Percentiles rank a stretch among this genome's conserved stretches.
Evolutionary conservation across 2,329 filamentous ascomycete species (phyloP).

Genomic region (Trichoderma pleuroti): DNA sequence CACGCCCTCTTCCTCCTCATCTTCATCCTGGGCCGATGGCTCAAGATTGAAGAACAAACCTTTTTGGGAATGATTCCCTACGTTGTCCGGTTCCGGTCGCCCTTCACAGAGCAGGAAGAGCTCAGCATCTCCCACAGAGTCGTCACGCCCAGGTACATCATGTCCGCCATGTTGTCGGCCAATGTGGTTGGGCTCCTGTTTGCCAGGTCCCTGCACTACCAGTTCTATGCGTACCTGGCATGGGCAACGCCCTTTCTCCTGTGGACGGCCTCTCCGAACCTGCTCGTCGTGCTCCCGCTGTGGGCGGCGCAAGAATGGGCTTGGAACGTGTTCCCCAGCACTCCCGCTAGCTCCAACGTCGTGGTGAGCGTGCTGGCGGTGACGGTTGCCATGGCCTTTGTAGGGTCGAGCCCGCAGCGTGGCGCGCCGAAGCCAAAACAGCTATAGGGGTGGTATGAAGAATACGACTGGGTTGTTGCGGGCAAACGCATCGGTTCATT

Average conservation of each 20-base stretch:
- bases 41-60: constrained; percentile 61
- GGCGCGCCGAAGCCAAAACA: background rate
- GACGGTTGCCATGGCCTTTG: constrained; percentile 62
- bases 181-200: constrained; percentile 79
- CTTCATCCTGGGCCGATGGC: constrained; percentile 69
- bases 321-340: constrained; percentile 92
- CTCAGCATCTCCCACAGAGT: constrained; percentile 49
- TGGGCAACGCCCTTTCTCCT: constrained; percentile 87
- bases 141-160: constrained; percentile 67
- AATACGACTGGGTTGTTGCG: background rate
- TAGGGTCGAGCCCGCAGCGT: constrained; percentile 42
- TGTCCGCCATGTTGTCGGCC: constrained; percentile 72
- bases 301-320: constrained; percentile 85
- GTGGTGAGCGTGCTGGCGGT: constrained; percentile 69
- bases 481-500: constrained; percentile 12
- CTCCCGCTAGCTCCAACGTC: constrained; percentile 48
- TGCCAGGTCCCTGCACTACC: constrained; percentile 86
- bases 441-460: background rate
- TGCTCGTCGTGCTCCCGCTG: constrained; percentile 61
- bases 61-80: constrained; percentile 51
- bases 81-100: constrained; percentile 42
- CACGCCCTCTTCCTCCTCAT: constrained; percentile 63
- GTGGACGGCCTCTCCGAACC: constrained; percentile 71
- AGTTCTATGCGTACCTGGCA: constrained; percentile 88
- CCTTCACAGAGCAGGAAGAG: constrained; percentile 52